A percentile compares a stretch with the other conserved stretches of the same genome.
phyloP scores from a whole-genome alignment of 108 stramenopile species.

The Stephanodiscus triporus region DNA sequence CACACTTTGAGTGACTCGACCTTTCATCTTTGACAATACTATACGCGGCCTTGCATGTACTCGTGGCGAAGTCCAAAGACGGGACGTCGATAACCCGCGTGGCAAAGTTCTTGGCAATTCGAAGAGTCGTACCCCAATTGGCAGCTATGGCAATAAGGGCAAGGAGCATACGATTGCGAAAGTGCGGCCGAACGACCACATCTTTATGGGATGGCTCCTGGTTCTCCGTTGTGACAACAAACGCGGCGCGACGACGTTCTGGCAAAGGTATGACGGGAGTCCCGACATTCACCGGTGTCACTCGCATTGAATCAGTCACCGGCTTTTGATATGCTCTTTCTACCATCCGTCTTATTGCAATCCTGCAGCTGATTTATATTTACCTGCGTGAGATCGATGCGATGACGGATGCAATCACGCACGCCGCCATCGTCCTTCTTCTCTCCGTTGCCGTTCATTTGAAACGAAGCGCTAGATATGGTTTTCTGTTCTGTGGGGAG shows the following conservation, averaged over 20 bases:
- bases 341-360: background rate
- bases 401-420: no score
- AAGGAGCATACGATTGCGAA: constrained; percentile 46
- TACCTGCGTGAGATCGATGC: background rate
- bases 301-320: background rate
- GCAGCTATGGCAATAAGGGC: constrained; percentile 35
- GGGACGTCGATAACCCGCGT: constrained; percentile 31
- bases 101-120: constrained; percentile 40
- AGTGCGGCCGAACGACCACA: constrained; percentile 12
- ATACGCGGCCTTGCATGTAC: constrained; percentile 28
- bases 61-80: constrained; percentile 26
- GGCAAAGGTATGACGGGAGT: background rate
- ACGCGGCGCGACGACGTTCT: background rate
- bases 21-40: constrained; percentile 33
- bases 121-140: constrained; percentile 46
- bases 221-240: background rate
- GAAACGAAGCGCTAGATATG: background rate
- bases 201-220: background rate
- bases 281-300: background rate
- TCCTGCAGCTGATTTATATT: background rate
- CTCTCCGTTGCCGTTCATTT: background rate
- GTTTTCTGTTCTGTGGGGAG: background rate
- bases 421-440: background rate
- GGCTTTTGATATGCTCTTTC: background rate
- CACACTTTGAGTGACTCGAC: constrained; percentile 32